These are phyloP conservation scores for Amanita muscaria DNA, from an alignment of 768 basidiomycete species.

Conservation along the genomic window DNA sequence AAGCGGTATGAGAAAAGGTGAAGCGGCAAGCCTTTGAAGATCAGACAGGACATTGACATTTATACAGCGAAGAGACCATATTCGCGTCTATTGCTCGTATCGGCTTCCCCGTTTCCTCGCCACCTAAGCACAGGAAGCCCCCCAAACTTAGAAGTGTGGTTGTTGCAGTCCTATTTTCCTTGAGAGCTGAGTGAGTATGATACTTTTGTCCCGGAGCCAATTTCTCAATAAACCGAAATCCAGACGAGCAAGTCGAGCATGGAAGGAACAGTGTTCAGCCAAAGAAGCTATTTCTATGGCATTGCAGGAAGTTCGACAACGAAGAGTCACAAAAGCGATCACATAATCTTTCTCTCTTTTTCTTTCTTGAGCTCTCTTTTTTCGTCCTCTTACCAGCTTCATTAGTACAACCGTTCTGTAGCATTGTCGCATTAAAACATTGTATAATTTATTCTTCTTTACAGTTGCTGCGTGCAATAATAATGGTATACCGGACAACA, in stretches of 20 bases:
- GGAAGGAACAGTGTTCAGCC: constrained; percentile 53
- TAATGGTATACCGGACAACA: background rate
- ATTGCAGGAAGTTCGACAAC: constrained; percentile 59
- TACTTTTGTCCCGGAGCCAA: background rate
- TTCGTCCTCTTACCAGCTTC: constrained; percentile 1
- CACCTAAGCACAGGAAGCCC: constrained; percentile 26
- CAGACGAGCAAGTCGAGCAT: constrained; percentile 53
- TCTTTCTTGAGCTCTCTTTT: background rate
- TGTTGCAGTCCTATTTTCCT: constrained; percentile 53
- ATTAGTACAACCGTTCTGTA: background rate
- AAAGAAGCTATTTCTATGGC: constrained; percentile 59
- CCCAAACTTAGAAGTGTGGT: constrained; percentile 51
- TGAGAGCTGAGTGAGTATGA: constrained; percentile 47
- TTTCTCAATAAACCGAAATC: background rate
- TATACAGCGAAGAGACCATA: constrained; percentile 55
- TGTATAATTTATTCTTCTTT: constrained; percentile 6
- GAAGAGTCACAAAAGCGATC: constrained; percentile 26
- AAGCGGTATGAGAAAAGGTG: constrained; percentile 64
- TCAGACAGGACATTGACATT: background rate
- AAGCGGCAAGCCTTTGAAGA: constrained; percentile 9
- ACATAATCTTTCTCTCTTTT: background rate
- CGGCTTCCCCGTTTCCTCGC: constrained; percentile 49
- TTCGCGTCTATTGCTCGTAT: constrained; percentile 68
- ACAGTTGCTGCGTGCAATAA: background rate
- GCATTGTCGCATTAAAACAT: background rate